Base-by-base conservation (phyloP, 345 rosid species). In the Corymbia maculata region DNA sequence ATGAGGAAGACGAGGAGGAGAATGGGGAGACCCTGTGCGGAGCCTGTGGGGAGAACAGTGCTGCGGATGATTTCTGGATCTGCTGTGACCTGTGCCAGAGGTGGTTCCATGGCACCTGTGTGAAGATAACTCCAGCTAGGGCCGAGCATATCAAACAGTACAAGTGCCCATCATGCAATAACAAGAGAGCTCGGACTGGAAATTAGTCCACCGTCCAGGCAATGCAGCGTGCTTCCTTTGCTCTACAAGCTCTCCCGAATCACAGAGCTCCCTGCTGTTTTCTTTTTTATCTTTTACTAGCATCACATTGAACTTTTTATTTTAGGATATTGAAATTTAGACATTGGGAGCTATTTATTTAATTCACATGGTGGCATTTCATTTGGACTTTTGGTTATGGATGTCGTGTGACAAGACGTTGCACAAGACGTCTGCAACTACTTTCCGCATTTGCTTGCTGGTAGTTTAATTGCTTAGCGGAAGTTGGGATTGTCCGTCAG, bases 61-160 rank as follows among this genome's bases (percentile, higher is more conserved):
- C 92, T 13, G 28, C 94, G 5, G 95, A 94, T 84, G 98, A 95
- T 86, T 96, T 96, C 93, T 96, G 98, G 98, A 96, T 96, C 57
- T 95, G 95, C 88, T 96, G 98, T 45, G 98, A 96, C 89, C 79
- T 92, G 47, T 95, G 98, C 45, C 95, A 93, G 91, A 95, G 90
- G 85, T 96, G 99, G 98, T 96, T 94, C 93, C 96, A 94, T 89
- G 95, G 96, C 45, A 91, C 92, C 92, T 94, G 96, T 85, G 96
- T 95, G 85, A 94, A 93, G 92, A 92, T 95, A 82, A 95, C 96
- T 14, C 96, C 96, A 8, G 95, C 96, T 22, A 94, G 93, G 88
- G 96, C 96, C 9, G 95, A 92, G 90, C 95, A 94, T 88, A 94
- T 95, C 66, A 94, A 93, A 93, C 95, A 92, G 85, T 95, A 94